Conservation (phyloP, 2,329 filamentous ascomycete species). For the Nemania abortiva region DNA sequence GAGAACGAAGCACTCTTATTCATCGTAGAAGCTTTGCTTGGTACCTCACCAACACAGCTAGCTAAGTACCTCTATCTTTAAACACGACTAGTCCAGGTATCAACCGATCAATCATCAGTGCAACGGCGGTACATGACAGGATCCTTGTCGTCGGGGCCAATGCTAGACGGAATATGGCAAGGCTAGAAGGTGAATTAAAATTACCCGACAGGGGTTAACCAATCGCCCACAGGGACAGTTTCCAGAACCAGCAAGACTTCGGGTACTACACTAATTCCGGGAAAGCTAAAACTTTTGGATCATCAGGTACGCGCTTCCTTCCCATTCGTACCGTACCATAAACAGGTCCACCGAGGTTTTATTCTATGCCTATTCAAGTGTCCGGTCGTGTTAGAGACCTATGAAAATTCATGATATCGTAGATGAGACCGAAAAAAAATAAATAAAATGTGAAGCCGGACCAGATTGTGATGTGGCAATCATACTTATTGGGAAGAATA, state of each 20-base stretch:
- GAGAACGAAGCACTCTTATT: background rate
- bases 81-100: background rate
- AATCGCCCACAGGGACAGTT: slow-evolving; percentile 37
- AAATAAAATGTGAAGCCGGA: background rate
- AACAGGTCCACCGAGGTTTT: background rate
- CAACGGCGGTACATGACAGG: slow-evolving; percentile 22
- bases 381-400: background rate
- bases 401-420: background rate
- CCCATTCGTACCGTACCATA: background rate
- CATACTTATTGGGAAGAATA: background rate
- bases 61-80: slow-evolving; percentile 4
- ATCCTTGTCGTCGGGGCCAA: slow-evolving; percentile 30
- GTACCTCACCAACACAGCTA: background rate
- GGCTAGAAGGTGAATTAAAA: slow-evolving; percentile 47
- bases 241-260: slow-evolving; percentile 37
- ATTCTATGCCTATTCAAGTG: background rate
- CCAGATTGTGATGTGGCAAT: background rate
- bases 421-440: background rate
- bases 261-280: slow-evolving; percentile 16
- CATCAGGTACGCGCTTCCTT: slow-evolving; percentile 21
- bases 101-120: slow-evolving; percentile 10
- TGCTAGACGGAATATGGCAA: slow-evolving; percentile 41
- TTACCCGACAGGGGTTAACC: slow-evolving; percentile 45
- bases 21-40: background rate
- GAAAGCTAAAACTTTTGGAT: slow-evolving; percentile 15